These are phyloP conservation scores for Podospora anserina DNA, from an alignment of 495 filamentous ascomycete genomes.

Conservation along the genomic window DNA sequence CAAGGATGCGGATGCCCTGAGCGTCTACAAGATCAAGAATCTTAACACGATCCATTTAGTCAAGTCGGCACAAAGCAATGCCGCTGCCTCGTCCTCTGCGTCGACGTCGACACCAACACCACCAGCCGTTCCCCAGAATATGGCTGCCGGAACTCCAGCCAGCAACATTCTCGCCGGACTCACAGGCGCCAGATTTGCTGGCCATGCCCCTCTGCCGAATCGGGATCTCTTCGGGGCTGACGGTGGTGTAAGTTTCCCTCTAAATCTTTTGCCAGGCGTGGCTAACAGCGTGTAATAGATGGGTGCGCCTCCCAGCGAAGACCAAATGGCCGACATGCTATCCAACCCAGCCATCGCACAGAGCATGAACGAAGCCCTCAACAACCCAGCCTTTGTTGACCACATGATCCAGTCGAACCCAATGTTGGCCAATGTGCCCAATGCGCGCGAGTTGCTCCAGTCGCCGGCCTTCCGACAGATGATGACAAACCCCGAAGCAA, in stretches of 20 bases:
- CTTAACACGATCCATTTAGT: constrained; percentile 96
- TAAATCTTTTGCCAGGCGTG: not conserved
- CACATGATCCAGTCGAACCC: constrained; percentile 90
- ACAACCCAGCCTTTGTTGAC: constrained; percentile 87
- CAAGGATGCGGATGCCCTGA: constrained; percentile 85
- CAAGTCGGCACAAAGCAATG: constrained; percentile 90
- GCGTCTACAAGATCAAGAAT: constrained; percentile 87
- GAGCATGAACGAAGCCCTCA: constrained; percentile 86
- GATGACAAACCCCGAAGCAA: constrained; percentile 87
- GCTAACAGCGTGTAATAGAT: constrained; percentile 55
- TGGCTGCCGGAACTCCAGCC: constrained; percentile 79
- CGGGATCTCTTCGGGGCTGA: constrained; percentile 92
- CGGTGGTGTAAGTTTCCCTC: constrained; percentile 75
- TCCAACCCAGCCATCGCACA: constrained; percentile 78
- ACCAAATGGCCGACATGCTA: constrained; percentile 79
- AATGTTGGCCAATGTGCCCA: constrained; percentile 78
- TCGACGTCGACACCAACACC: constrained; percentile 50
- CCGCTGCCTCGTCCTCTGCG: constrained; percentile 55
- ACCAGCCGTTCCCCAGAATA: constrained; percentile 74
- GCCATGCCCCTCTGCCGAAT: constrained; percentile 82
- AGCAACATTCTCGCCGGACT: constrained; percentile 86
- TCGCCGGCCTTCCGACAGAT: constrained; percentile 85
- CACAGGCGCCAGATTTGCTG: constrained; percentile 92
- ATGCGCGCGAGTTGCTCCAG: constrained; percentile 76
- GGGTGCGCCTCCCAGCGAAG: constrained; percentile 77